These are phyloP conservation scores for Cryptosporidium baileyi DNA, from an alignment of 169 alveolate genomes.

Conservation along the genomic window DNA sequence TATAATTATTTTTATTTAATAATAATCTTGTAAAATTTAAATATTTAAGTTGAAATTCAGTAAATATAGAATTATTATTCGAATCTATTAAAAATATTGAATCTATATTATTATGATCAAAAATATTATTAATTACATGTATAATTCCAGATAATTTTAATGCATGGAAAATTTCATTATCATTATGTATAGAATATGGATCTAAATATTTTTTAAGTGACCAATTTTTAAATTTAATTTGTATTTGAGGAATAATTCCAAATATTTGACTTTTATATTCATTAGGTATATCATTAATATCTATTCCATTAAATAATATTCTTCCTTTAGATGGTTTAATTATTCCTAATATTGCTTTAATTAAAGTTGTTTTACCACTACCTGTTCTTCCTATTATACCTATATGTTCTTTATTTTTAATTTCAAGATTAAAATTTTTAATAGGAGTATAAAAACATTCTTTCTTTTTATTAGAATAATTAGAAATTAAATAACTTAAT, in stretches of 20 bases:
- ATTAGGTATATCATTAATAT: not conserved
- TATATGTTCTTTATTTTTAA: not conserved
- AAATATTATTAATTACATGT: not conserved
- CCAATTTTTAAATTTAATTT: not conserved
- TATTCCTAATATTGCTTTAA: slow-evolving; percentile 3
- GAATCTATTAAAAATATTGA: not conserved
- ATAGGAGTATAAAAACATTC: not conserved
- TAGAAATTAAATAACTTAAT: not conserved
- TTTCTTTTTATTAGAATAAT: not conserved
- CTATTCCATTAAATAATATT: not conserved
- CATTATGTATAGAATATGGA: not conserved
- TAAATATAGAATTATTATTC: not conserved
- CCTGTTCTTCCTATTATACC: slow-evolving; percentile 62
- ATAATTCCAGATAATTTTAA: not conserved
- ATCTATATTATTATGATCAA: not conserved
- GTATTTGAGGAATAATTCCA: slow-evolving; percentile 28
- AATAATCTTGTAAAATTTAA: slow-evolving; percentile 13
- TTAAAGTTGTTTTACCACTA: slow-evolving; percentile 44
- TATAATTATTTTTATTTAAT: not conserved
- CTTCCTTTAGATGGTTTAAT: not conserved
- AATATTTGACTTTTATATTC: not conserved
- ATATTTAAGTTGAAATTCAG: slow-evolving; percentile 12
- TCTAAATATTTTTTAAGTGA: slow-evolving; percentile 37
- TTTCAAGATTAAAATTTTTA: not conserved
- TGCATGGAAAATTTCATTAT: not conserved